phyloP scores from a whole-genome alignment of 768 basidiomycete species.

The Trichaptum fuscoviolaceum region DNA sequence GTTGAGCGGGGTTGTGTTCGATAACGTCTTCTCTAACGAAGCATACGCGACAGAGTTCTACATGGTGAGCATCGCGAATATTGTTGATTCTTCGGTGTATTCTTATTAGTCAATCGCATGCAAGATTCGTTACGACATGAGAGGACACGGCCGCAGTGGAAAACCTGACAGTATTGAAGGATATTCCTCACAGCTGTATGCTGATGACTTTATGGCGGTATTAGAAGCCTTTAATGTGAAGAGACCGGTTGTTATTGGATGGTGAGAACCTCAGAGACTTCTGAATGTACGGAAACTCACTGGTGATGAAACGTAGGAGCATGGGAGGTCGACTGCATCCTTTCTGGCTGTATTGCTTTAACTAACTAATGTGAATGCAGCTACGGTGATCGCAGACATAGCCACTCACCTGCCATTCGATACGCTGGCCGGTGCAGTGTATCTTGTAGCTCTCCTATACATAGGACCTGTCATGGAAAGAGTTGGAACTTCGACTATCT shows the following conservation, averaged over 20 bases:
- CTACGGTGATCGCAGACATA: conserved; percentile 15
- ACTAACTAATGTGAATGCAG: conserved; percentile 6
- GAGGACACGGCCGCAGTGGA: conserved; percentile 20
- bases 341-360: background rate
- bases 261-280: conserved; percentile 11
- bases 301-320: conserved; percentile 2
- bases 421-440: conserved; percentile 16
- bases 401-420: conserved; percentile 8
- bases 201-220: conserved; percentile 20
- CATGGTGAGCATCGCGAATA: conserved; percentile 13
- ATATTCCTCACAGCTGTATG: conserved; percentile 12
- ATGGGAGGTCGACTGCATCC: background rate
- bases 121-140: conserved; percentile 22
- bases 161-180: conserved; percentile 10
- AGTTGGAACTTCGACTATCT: conserved; percentile 11
- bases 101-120: background rate
- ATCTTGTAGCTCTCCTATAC: conserved; percentile 15
- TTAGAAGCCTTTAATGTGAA: conserved; percentile 16
- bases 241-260: conserved; percentile 17
- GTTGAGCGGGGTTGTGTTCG: conserved; percentile 14
- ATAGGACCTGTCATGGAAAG: conserved; percentile 12
- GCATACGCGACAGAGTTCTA: conserved; percentile 15
- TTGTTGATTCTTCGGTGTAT: background rate
- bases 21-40: conserved; percentile 16
- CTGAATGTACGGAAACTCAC: too few relatives aligned